Evolutionary conservation across 768 basidiomycete species (phyloP), one percentile per base, ranked within the genome.

Genomic region (Termitomyces sp.): DNA sequence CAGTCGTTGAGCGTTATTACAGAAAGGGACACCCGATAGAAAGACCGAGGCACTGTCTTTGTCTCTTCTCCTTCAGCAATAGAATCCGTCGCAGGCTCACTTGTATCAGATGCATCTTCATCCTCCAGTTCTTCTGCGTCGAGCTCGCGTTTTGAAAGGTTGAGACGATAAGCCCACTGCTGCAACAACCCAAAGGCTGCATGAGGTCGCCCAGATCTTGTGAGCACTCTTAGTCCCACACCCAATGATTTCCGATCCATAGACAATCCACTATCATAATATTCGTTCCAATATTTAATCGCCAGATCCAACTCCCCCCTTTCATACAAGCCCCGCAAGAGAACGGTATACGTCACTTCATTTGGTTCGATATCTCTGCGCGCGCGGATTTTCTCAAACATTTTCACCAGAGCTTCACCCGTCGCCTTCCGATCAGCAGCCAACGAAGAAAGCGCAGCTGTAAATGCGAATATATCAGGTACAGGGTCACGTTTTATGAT

Each of bases 301-400:
- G 86, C 85, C 2, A 71, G 65, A 7, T 65, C 50, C 54, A 67
- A 69, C 14, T 76, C 74, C 28, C 70, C 61, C 48, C 80, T 79
- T 11, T 70, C 68, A 13, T 85, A 61, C 8, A 88, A 69, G 0
- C 80, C 85, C 32, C 77, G 77, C 41, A 88, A 74, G 57, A 84
- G 68, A 30, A 82, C 69, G 20, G 82, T 84, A 62, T 84, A 79
- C 0, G 84, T 77, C 0, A 72, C 77, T 13, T 76, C 69, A 3
- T 74, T 80, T 0, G 79, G 76, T 28, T 68, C 70, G 24, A 79
- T 69, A 20, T 65, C 54, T 10, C 43, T 35, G 33, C 26, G 48
- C 32, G 48, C 44, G 61, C n/a, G 24, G 48, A 51, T 16, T 36
- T 52, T 33, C 22, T 58, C 52, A 33, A 56, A 60, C 8, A 59